Percentiles rank a stretch among this genome's conserved stretches.
phyloP scores from a whole-genome alignment of 1,284 basidiomycete genomes.

The Heterobasidion irregulare region DNA sequence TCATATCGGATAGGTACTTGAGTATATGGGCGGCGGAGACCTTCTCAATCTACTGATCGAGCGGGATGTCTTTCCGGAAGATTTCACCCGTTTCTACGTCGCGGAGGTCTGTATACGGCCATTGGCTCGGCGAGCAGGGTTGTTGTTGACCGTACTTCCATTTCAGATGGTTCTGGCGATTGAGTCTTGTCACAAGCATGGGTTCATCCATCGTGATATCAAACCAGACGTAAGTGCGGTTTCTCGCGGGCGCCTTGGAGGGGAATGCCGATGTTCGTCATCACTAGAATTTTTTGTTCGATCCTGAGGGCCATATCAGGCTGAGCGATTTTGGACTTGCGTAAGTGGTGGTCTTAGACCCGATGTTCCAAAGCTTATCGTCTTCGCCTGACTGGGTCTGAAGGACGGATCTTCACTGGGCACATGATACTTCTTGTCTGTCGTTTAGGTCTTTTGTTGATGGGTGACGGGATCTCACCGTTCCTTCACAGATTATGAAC shows the following conservation, averaged over 20 bases:
- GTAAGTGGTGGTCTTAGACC: slow-evolving; percentile 37
- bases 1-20: slow-evolving; percentile 60
- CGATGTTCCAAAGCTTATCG: slow-evolving; percentile 1
- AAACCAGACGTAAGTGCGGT: slow-evolving; percentile 73
- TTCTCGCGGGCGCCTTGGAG: slow-evolving; percentile 8
- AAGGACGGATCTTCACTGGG: slow-evolving; percentile 83
- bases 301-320: slow-evolving; percentile 87
- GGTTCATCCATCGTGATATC: slow-evolving; percentile 97
- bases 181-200: slow-evolving; percentile 88
- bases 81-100: slow-evolving; percentile 91
- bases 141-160: slow-evolving; percentile 3
- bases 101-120: slow-evolving; percentile 59
- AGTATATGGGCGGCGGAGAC: slow-evolving; percentile 96
- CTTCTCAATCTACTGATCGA: slow-evolving; percentile 93
- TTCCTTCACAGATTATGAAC: slow-evolving; percentile 73
- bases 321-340: slow-evolving; percentile 95
- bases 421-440: slow-evolving; percentile 84
- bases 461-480: background rate
- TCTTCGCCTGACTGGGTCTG: slow-evolving; percentile 6
- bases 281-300: slow-evolving; percentile 87
- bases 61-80: slow-evolving; percentile 88
- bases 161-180: slow-evolving; percentile 91
- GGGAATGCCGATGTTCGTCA: slow-evolving; percentile 6
- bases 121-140: slow-evolving; percentile 6
- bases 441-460: slow-evolving; percentile 7